Conservation (phyloP, 2,329 filamentous ascomycete species). For the Cytospora piceicola region DNA sequence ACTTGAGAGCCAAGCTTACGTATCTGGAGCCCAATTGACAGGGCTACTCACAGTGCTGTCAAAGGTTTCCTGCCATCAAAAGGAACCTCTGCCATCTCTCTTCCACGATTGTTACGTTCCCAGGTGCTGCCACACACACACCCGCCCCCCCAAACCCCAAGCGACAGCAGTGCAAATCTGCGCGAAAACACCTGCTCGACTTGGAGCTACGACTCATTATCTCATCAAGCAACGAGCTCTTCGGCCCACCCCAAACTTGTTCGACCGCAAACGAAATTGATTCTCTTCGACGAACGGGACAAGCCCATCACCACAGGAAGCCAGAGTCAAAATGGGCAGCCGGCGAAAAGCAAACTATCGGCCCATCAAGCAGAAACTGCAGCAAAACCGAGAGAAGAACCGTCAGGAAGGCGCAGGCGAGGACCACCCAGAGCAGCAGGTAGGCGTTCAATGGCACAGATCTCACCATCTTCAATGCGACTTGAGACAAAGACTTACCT, state of each 20-base stretch:
- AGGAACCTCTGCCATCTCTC: background rate
- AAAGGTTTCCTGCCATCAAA: background rate
- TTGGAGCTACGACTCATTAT: no score
- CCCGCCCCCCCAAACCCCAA: background rate
- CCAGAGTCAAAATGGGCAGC: background rate
- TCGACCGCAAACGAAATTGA: background rate
- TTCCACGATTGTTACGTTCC: background rate
- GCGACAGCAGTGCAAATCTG: background rate
- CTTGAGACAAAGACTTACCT: background rate
- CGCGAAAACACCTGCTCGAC: background rate
- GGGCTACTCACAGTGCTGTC: background rate
- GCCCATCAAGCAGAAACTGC: background rate
- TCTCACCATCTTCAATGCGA: background rate
- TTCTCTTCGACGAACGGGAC: background rate
- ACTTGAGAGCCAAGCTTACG: no score
- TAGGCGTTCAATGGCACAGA: background rate
- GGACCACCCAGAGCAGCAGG: background rate
- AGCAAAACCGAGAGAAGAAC: background rate
- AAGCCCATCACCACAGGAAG: background rate
- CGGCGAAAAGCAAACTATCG: background rate
- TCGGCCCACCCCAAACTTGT: no score
- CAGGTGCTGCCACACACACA: no score
- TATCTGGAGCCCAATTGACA: background rate
- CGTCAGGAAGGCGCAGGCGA: background rate
- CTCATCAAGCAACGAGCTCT: no score